Evolutionary conservation across 495 filamentous ascomycete genomes (phyloP).

Genomic region (Astrocystis sublimbata): DNA sequence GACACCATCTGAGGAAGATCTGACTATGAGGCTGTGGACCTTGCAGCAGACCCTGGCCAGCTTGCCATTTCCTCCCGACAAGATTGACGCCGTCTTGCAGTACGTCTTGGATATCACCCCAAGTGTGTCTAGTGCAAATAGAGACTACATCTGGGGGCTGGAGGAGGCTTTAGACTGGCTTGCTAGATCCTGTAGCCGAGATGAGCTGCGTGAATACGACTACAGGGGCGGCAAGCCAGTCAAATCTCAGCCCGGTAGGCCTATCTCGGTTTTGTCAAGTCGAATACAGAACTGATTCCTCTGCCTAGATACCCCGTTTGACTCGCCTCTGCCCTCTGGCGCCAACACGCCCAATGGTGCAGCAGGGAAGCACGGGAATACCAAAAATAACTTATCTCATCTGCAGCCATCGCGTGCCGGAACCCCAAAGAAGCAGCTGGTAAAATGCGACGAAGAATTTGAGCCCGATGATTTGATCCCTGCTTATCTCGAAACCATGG

Average conservation of each 20-base stretch:
- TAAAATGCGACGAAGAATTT: constrained; percentile 58
- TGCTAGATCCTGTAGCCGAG: constrained; percentile 64
- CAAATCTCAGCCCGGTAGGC: constrained; percentile 38
- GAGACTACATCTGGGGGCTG: constrained; percentile 77
- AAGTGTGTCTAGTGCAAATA: constrained; percentile 50
- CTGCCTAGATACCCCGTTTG: constrained; percentile 45
- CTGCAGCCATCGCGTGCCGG: constrained; percentile 19
- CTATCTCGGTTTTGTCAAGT: background rate
- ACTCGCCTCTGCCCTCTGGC: constrained; percentile 49
- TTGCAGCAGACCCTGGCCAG: constrained; percentile 67
- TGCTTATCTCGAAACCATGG: constrained; percentile 70
- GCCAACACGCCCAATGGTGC: constrained; percentile 45
- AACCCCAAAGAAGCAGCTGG: constrained; percentile 34
- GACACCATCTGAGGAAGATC: constrained; percentile 66
- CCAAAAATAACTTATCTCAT: constrained; percentile 33
- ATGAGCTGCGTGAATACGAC: constrained; percentile 73
- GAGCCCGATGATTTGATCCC: constrained; percentile 75
- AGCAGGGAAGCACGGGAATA: constrained; percentile 23
- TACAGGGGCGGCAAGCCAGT: constrained; percentile 33
- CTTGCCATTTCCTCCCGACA: constrained; percentile 60
- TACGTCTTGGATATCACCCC: constrained; percentile 62
- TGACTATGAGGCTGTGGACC: constrained; percentile 77
- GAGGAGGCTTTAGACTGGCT: constrained; percentile 88
- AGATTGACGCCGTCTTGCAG: constrained; percentile 63
- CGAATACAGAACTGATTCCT: background rate